phyloP scores from a whole-genome alignment of 2,329 filamentous ascomycete species.

The Nemania bipapillata region DNA sequence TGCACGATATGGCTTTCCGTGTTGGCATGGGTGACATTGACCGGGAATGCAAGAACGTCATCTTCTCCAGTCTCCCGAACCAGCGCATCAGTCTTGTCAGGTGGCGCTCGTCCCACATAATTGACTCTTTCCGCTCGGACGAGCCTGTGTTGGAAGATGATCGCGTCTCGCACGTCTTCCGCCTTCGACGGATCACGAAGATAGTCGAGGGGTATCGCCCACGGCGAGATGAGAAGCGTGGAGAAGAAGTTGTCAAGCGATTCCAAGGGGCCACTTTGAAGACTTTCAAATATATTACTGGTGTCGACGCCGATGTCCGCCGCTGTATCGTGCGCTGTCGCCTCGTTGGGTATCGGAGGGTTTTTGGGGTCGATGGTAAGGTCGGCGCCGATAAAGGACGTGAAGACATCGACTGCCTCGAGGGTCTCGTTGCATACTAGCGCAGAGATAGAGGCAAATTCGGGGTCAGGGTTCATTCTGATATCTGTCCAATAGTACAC shows the following conservation, averaged over 20 bases:
- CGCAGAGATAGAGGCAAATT: constrained; percentile 50
- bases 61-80: constrained; percentile 1
- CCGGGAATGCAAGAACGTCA: background rate
- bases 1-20: constrained; percentile 10
- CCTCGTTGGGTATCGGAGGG: background rate
- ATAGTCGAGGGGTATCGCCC: background rate
- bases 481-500: constrained; percentile 23
- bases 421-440: constrained; percentile 56
- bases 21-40: background rate
- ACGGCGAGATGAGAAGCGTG: background rate
- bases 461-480: constrained; percentile 40
- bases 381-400: constrained; percentile 36
- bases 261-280: constrained; percentile 30
- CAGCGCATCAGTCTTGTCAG: background rate
- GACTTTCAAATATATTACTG: background rate
- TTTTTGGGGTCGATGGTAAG: constrained; percentile 41
- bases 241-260: constrained; percentile 6
- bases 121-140: constrained; percentile 33
- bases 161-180: background rate
- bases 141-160: constrained; percentile 11
- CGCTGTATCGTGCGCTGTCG: background rate
- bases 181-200: background rate
- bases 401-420: constrained; percentile 45
- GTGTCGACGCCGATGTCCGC: too few species aligned
- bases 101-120: background rate